Conservation (phyloP, 495 filamentous ascomycete genomes). For the Xylaria acuta region DNA sequence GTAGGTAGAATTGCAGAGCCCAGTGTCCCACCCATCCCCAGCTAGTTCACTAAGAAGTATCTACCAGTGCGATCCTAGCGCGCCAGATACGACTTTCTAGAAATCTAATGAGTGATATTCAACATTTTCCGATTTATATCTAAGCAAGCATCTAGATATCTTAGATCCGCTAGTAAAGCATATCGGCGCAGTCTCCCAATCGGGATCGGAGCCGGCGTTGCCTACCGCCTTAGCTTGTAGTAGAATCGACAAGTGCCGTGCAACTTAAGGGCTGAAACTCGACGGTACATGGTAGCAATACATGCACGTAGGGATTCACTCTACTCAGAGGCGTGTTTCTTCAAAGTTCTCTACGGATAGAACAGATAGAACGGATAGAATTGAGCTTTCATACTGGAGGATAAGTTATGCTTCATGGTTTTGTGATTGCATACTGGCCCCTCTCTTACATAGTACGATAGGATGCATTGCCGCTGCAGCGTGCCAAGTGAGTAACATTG, state of each 20-base stretch:
- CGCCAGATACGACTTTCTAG: neutral
- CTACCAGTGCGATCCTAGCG: neutral
- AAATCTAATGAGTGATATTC: neutral
- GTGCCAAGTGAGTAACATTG: neutral
- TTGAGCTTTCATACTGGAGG: neutral
- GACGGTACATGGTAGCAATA: neutral
- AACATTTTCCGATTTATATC: neutral
- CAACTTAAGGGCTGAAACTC: neutral
- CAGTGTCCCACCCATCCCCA: neutral
- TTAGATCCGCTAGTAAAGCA: neutral
- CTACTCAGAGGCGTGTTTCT: neutral
- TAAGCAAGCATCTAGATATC: neutral
- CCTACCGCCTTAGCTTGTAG: neutral
- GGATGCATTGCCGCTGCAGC: neutral
- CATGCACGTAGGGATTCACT: neutral
- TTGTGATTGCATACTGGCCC: neutral
- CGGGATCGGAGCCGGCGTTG: constrained; percentile 8
- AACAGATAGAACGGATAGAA: neutral
- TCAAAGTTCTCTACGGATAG: neutral
- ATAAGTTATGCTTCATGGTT: neutral
- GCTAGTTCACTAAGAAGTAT: neutral
- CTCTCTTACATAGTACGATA: neutral
- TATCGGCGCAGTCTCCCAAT: neutral
- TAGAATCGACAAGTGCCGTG: neutral
- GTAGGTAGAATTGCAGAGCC: too few species aligned